A percentile compares a stretch with the other conserved stretches of the same genome.
These are phyloP conservation scores for Eragrostis curvula DNA, from an alignment of 176 grass and related monocot genomes.

Conservation along the genomic window DNA sequence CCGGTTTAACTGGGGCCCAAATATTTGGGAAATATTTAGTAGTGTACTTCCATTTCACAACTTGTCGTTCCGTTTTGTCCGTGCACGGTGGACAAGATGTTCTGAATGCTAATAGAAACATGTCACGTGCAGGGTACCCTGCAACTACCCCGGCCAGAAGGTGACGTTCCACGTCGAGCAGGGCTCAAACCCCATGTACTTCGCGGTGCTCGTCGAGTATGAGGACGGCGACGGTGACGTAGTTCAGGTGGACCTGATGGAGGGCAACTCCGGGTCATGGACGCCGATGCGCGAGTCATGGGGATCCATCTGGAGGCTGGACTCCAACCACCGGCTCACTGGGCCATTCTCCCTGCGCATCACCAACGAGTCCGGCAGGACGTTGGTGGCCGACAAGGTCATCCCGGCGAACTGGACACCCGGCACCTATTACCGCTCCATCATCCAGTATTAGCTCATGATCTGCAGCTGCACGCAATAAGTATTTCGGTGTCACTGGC, in stretches of 20 bases:
- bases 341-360: conserved; percentile 79
- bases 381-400: conserved; percentile 59
- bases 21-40: not conserved
- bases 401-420: conserved; percentile 76
- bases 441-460: conserved; percentile 41
- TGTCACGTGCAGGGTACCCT: conserved; percentile 50
- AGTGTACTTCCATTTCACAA: not conserved
- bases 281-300: conserved; percentile 65
- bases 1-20: conserved; percentile 27
- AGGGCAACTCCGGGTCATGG: conserved; percentile 61
- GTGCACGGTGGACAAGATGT: not conserved
- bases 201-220: conserved; percentile 69
- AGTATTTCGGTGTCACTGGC: conserved; percentile 24
- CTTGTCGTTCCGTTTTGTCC: not conserved
- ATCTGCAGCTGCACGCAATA: not conserved
- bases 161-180: conserved; percentile 69
- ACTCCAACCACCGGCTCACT: conserved; percentile 56
- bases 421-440: conserved; percentile 55
- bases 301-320: conserved; percentile 73
- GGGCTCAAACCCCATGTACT: conserved; percentile 71
- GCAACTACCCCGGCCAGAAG: conserved; percentile 50
- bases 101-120: not conserved
- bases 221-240: conserved; percentile 64
- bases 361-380: conserved; percentile 59
- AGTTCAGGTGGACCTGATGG: conserved; percentile 62